A percentile compares a stretch with the other conserved stretches of the same genome.
phyloP scores from a whole-genome alignment of 305 asterid genomes.

The Stenogyne calaminthoides region DNA sequence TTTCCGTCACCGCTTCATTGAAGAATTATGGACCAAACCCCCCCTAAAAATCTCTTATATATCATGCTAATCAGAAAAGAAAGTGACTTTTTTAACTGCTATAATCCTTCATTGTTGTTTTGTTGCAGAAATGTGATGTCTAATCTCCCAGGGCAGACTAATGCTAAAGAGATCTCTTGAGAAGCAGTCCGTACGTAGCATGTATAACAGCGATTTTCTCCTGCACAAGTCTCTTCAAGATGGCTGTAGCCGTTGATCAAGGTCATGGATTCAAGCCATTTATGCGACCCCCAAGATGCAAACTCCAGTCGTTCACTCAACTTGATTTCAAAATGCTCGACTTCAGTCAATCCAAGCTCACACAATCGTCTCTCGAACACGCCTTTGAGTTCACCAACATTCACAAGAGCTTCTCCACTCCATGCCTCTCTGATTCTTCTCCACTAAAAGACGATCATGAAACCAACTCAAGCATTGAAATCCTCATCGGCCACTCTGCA shows the following conservation, averaged over 20 bases:
- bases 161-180: slow-evolving; percentile 52
- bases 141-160: slow-evolving; percentile 74
- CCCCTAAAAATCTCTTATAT: too few relatives aligned
- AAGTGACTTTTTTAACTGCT: too few relatives aligned
- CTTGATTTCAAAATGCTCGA: slow-evolving; percentile 67
- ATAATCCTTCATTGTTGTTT: neutral
- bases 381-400: slow-evolving; percentile 48
- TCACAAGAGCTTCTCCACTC: slow-evolving; percentile 79
- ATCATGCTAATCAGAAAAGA: too few relatives aligned
- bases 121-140: slow-evolving; percentile 67
- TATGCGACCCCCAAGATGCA: slow-evolving; percentile 72
- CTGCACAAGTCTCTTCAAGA: slow-evolving; percentile 61
- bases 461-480: slow-evolving; percentile 56
- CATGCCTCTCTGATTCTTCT: slow-evolving; percentile 66
- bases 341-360: slow-evolving; percentile 37
- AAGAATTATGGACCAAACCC: too few relatives aligned
- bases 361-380: slow-evolving; percentile 37
- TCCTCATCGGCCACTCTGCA: slow-evolving; percentile 62
- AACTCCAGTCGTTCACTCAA: slow-evolving; percentile 79
- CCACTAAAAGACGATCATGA: slow-evolving; percentile 39
- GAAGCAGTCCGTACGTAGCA: slow-evolving; percentile 60
- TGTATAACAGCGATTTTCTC: slow-evolving; percentile 51
- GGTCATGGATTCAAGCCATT: slow-evolving; percentile 76
- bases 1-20: too few relatives aligned
- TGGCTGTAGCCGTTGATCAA: slow-evolving; percentile 80